Conservation (phyloP, 371 early-diverging fungal genomes). For the Rhizopus delemar region DNA sequence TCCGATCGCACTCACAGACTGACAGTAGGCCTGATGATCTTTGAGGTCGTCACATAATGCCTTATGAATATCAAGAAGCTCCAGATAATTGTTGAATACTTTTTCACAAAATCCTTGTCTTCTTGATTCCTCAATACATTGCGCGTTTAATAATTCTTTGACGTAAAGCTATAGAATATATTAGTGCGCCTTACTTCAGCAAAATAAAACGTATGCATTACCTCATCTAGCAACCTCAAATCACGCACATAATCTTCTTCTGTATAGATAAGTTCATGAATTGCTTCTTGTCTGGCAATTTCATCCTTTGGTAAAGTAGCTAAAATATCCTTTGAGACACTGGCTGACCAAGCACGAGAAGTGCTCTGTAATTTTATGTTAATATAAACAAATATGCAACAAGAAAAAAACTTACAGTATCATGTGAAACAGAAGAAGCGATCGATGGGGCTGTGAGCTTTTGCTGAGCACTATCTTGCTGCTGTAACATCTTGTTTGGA, state of each 20-base stretch:
- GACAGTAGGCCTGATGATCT: slow-evolving; percentile 48
- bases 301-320: slow-evolving; percentile 74
- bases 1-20: slow-evolving; percentile 49
- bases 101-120: slow-evolving; percentile 68
- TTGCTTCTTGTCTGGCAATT: slow-evolving; percentile 88
- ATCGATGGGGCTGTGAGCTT: slow-evolving; percentile 12
- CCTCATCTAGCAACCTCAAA: slow-evolving; percentile 40
- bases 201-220: slow-evolving; percentile 19
- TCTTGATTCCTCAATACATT: slow-evolving; percentile 50
- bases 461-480: background rate
- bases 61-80: slow-evolving; percentile 70
- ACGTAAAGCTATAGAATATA: slow-evolving; percentile 4
- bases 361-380: slow-evolving; percentile 2
- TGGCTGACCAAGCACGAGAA: slow-evolving; percentile 66
- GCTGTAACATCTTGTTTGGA: slow-evolving; percentile 29
- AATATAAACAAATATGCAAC: background rate
- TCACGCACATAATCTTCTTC: slow-evolving; percentile 89
- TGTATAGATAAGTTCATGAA: slow-evolving; percentile 90
- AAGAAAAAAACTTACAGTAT: slow-evolving; percentile 29
- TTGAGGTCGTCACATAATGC: slow-evolving; percentile 68
- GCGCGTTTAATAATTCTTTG: slow-evolving; percentile 17
- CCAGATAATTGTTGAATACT: slow-evolving; percentile 83
- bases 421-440: slow-evolving; percentile 36
- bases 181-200: background rate
- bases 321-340: slow-evolving; percentile 70